phyloP scores from a whole-genome alignment of 768 basidiomycete species.

The Boletus eberwhitei region DNA sequence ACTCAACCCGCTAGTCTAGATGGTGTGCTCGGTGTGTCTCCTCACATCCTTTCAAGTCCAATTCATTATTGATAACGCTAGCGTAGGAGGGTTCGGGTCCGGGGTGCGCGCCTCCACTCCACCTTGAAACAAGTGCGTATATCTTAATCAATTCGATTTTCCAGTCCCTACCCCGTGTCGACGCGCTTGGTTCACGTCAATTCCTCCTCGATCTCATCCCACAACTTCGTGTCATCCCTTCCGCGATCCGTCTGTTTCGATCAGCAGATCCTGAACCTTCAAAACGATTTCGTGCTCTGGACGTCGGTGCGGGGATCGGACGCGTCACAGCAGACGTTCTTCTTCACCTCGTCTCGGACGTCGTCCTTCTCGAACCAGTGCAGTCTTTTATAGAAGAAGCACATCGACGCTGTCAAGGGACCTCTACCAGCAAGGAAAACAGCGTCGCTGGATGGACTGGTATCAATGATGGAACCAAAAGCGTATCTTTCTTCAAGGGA shows the following conservation, averaged over 20 bases:
- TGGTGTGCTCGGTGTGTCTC: conserved; percentile 72
- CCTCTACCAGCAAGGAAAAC: conserved; percentile 34
- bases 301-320: conserved; percentile 93
- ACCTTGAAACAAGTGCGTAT: background rate
- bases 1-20: conserved; percentile 77
- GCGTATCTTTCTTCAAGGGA: conserved; percentile 75
- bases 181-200: conserved; percentile 85
- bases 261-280: conserved; percentile 12
- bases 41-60: background rate
- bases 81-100: conserved; percentile 52
- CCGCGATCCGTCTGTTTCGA: conserved; percentile 57
- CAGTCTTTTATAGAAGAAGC: conserved; percentile 74
- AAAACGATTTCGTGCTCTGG: conserved; percentile 69
- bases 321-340: conserved; percentile 87
- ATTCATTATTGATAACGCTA: conserved; percentile 7
- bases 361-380: conserved; percentile 89
- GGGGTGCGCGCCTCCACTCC: conserved; percentile 34
- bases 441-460: conserved; percentile 56
- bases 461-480: conserved; percentile 57
- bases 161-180: conserved; percentile 85
- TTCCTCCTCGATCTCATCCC: conserved; percentile 83
- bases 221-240: conserved; percentile 71
- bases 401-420: conserved; percentile 36
- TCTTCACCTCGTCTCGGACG: conserved; percentile 82
- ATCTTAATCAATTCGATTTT: background rate